These are phyloP conservation scores for Lyophyllum decastes DNA, from an alignment of 768 basidiomycete species.

Conservation along the genomic window DNA sequence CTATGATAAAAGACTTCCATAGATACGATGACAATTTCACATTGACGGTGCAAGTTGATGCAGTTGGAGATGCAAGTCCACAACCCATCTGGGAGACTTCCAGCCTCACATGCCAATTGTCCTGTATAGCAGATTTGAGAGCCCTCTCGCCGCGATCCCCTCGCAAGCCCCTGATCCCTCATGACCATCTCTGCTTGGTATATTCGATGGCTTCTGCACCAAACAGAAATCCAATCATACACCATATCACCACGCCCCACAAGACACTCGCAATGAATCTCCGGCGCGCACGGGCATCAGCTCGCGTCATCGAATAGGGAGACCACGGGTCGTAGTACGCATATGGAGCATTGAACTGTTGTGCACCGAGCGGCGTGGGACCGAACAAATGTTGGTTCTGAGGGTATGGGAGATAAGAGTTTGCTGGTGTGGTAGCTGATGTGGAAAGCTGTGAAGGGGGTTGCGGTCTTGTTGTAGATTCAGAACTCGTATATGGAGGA, in stretches of 20 bases:
- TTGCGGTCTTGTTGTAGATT: background rate
- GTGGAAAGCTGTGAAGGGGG: background rate
- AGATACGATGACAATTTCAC: no score
- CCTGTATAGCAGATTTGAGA: background rate
- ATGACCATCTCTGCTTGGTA: background rate
- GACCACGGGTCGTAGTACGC: slow-evolving; percentile 39
- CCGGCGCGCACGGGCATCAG: slow-evolving; percentile 37
- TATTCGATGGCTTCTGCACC: slow-evolving; percentile 15
- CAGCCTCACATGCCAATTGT: no score
- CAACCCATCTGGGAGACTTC: no score
- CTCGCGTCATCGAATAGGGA: slow-evolving; percentile 26
- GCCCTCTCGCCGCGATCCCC: background rate
- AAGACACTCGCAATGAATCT: slow-evolving; percentile 30
- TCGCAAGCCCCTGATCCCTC: background rate
- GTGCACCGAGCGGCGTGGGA: slow-evolving; percentile 39
- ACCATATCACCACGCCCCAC: slow-evolving; percentile 13
- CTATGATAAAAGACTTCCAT: no score
- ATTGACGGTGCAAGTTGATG: no score
- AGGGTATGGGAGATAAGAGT: background rate
- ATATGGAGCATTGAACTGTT: slow-evolving; percentile 31
- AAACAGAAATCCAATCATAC: slow-evolving; percentile 24
- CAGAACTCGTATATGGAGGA: slow-evolving; percentile 12
- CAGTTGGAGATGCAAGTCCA: no score
- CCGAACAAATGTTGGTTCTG: slow-evolving; percentile 29
- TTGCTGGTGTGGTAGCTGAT: background rate